Conservation (phyloP, 805 yeast species). For the Metschnikowia peoriensis region DNA sequence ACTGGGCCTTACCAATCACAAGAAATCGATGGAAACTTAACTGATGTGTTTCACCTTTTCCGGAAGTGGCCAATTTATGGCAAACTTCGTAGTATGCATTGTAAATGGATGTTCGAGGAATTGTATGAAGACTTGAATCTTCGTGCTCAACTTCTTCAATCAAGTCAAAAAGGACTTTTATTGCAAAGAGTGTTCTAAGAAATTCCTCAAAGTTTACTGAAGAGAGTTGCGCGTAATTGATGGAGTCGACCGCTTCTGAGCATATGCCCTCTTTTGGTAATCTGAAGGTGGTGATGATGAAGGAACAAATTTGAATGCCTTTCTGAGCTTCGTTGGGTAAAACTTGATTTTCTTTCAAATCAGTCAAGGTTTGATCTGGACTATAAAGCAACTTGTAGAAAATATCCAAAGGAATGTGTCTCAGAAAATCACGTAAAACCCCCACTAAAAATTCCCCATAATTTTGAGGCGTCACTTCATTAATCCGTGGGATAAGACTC, state of each 20-base stretch:
- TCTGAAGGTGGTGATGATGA: constrained; percentile 33
- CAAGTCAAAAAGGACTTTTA: constrained; percentile 27
- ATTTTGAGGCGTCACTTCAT: constrained; percentile 31
- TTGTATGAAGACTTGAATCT: no score
- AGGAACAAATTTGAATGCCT: constrained; percentile 23
- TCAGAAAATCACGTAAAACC: constrained; percentile 24
- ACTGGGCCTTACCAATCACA: constrained; percentile 18
- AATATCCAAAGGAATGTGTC: constrained; percentile 36
- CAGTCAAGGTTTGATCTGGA: constrained; percentile 17
- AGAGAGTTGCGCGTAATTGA: constrained; percentile 13
- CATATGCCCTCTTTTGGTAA: constrained; percentile 1
- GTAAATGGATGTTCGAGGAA: constrained; percentile 29
- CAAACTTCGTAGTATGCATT: constrained; percentile 26
- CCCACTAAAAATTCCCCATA: constrained; percentile 30
- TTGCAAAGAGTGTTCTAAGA: constrained; percentile 40
- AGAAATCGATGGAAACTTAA: no score
- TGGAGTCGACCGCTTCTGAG: background rate
- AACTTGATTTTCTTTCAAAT: background rate
- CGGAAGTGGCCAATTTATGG: no score
- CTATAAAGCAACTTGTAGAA: constrained; percentile 40
- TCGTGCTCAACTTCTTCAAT: background rate
- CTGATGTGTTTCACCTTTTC: no score
- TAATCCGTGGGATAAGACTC: constrained; percentile 3
- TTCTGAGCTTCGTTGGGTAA: constrained; percentile 20
- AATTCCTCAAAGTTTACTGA: constrained; percentile 42